Base-by-base conservation (phyloP, 2,329 filamentous ascomycete genomes). In the Graphiopsis chlorocephala region DNA sequence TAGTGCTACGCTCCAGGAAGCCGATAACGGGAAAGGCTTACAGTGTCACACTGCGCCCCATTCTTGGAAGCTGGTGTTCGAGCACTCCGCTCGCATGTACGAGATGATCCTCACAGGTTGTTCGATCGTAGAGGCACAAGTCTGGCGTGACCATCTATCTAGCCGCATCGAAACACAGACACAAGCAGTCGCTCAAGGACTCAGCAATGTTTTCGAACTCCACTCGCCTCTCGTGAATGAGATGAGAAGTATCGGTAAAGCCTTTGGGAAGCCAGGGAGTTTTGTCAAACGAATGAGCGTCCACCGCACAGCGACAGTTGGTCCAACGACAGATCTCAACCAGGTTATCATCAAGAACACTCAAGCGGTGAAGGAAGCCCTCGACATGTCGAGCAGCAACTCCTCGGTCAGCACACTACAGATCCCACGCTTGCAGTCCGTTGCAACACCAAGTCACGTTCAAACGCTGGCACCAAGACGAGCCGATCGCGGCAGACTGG, bases 1-100 rank as follows among this genome's bases (percentile, higher is more conserved):
- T 52, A 87, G 86, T 65, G 80, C 88, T 58, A 88, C 82, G 64
- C 77, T 95, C 31, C 90, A 93, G 73, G 86, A 90, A 64, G 81
- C 86, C 3, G 89, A 93, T 72, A 93, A 94, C 74, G 89, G 89
- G 23, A 84, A 87, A 82, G 91, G 91, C 0, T 76, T 98, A 8
- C 92, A 94, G 81, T 97, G 93, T 72, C 89, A 95, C 68, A 91
- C 90, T 3, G 91, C 91, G 0, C 88, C 91, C 0, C 91, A 91
- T 75, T 95, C 93, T 1, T 98, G 93, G 94, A 99, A 98, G 75
- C 73, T 97, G 12, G 83, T 92, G 2, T 97, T 98, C 72, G 89
- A 95, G 74, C 86, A 86, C 68, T 84, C 90, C 64, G 86, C 90
- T 69, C 87, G 90, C 66, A 81, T 94, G 61, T 94, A 91, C 74